Base-by-base conservation (phyloP, 1,284 basidiomycete genomes). In the Ceratorhiza oryzae-sativae region DNA sequence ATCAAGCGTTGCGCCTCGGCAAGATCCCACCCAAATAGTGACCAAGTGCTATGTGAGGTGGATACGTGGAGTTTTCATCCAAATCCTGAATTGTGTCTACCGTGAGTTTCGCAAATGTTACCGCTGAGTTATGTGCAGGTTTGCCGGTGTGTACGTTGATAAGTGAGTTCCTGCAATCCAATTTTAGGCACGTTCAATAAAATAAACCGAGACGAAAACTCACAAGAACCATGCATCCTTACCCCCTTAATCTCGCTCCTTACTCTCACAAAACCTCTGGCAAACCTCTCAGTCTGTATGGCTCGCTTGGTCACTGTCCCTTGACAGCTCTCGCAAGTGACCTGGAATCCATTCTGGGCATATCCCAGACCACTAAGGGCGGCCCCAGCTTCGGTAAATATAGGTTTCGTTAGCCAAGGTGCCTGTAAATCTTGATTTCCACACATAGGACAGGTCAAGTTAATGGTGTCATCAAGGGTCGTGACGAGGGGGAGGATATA, bases 391-490 rank as follows among this genome's bases (percentile, higher is more conserved):
- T 70, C 65, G n/a, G 9, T 53, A 34, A 58, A 58, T n/a, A n/a
- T 48, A 2, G 65, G 65, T 48, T 70, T 58, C 4, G 53, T 58
- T 18, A 70, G 23, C 65, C 65, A 70, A 20, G 65, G 65, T 8
- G 42, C 45, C 2, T 25, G 53, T 20, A 70, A 18, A 36, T 70
- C 65, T 36, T 20, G 36, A 41, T 58, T 45, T 58, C 41, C 53
- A 36, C 65, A 70, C 65, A 70, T 70, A 3, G 65, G 65, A 27
- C 65, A 70, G 23, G 53, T 70, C 15, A 70, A 30, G n/a, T 46
- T n/a, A 36, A 58, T 53, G 25, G 65, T 70, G 23, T 70, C 41
- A 6, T 34, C 25, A 25, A 70, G 41, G 9, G 53, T 70, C 8
- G 65, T 70, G 13, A 56, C 27, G 13, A 70, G 23, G 18, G 65